Evolutionary conservation across 805 yeast genomes (phyloP).

Genomic region (Ogataea pini): DNA sequence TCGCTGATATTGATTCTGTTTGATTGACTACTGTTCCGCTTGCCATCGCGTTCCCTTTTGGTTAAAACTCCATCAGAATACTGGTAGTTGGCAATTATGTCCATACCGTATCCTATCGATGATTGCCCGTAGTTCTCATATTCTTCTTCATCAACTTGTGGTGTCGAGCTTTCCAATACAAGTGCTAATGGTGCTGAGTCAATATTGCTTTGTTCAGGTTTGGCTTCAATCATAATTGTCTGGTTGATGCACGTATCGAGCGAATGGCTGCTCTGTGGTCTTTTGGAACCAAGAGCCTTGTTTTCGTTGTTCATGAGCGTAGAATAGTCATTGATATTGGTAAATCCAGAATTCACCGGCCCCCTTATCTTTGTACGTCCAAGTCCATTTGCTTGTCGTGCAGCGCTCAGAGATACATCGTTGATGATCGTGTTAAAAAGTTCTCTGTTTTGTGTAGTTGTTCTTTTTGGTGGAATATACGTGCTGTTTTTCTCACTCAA

Average conservation of each 20-base stretch:
- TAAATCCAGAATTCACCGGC: slow-evolving; percentile 20
- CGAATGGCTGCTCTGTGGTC: slow-evolving; percentile 10
- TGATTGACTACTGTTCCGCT: background rate
- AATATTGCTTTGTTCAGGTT: slow-evolving; percentile 13
- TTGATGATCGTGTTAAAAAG: slow-evolving; percentile 37
- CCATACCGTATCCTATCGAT: slow-evolving; percentile 21
- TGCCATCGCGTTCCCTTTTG: slow-evolving; percentile 4
- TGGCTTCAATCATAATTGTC: slow-evolving; percentile 22
- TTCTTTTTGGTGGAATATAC: background rate
- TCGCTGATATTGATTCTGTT: background rate
- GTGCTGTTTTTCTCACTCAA: background rate
- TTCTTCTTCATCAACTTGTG: slow-evolving; percentile 1
- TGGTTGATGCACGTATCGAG: slow-evolving; percentile 18
- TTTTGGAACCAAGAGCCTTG: slow-evolving; percentile 10
- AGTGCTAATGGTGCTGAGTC: slow-evolving; percentile 19
- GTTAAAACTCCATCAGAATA: slow-evolving; percentile 15
- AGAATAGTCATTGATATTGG: slow-evolving; percentile 21
- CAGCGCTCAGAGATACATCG: slow-evolving; percentile 41
- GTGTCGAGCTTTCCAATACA: slow-evolving; percentile 20
- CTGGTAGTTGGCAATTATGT: slow-evolving; percentile 22
- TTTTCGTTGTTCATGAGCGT: slow-evolving; percentile 21
- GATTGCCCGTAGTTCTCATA: slow-evolving; percentile 10
- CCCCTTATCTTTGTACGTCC: slow-evolving; percentile 10
- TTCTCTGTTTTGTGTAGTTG: slow-evolving; percentile 6
- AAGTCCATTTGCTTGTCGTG: slow-evolving; percentile 38